Conservation (phyloP, 2,329 filamentous ascomycete species). For the Xylariaceae sp. region DNA sequence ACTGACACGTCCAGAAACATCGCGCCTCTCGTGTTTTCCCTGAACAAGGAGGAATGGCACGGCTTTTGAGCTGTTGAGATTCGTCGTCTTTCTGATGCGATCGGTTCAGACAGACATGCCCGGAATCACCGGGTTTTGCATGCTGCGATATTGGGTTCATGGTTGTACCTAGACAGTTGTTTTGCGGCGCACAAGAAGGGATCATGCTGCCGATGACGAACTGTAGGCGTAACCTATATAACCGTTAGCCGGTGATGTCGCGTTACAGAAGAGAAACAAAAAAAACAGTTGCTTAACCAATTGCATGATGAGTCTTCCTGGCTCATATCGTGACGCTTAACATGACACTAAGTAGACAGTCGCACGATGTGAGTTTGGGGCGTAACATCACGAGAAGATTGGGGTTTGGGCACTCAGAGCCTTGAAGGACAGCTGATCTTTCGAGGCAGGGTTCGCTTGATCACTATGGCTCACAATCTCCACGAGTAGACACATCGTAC, state of each 20-base stretch:
- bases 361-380: neutral
- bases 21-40: no score
- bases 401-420: neutral
- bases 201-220: neutral
- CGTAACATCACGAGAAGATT: neutral
- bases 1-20: no score
- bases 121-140: neutral
- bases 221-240: conserved; percentile 10
- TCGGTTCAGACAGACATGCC: conserved; percentile 1
- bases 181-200: conserved; percentile 11
- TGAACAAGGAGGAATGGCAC: neutral
- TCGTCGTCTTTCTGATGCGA: conserved; percentile 3
- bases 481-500: neutral
- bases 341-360: neutral
- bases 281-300: neutral
- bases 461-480: neutral
- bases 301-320: neutral
- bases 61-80: neutral
- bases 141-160: neutral
- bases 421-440: neutral
- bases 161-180: conserved; percentile 1
- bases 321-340: neutral
- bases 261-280: neutral
- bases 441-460: no score
- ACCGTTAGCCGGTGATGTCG: conserved; percentile 6